These are phyloP conservation scores for Boletus rufocinnamomeus DNA, from an alignment of 768 basidiomycete species.

Conservation along the genomic window DNA sequence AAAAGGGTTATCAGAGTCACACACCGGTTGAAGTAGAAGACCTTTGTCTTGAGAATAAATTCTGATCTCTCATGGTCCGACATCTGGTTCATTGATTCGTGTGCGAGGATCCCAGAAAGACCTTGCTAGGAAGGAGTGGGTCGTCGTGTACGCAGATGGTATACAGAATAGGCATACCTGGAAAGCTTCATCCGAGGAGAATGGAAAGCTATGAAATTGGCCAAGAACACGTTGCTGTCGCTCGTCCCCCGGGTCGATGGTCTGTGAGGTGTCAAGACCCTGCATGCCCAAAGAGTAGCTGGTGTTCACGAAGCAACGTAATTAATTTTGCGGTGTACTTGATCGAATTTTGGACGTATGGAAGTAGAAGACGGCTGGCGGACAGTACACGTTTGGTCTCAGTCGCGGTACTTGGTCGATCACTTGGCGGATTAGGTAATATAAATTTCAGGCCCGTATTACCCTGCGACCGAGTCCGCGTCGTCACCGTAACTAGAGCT, in stretches of 20 bases:
- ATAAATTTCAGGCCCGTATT: neutral
- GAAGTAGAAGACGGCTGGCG: neutral
- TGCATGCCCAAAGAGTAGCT: conserved; percentile 21
- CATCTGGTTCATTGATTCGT: conserved; percentile 38
- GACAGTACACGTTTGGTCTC: neutral
- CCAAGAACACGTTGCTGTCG: conserved; percentile 24
- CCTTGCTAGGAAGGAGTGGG: conserved; percentile 53
- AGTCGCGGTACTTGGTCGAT: conserved; percentile 12
- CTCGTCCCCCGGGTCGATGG: conserved; percentile 17
- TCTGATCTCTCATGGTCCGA: conserved; percentile 46
- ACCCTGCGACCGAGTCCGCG: neutral
- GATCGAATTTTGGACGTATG: neutral
- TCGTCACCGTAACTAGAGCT: conserved; percentile 1
- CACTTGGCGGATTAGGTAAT: conserved; percentile 21
- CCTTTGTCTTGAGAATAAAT: conserved; percentile 51
- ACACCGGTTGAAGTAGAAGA: conserved; percentile 76
- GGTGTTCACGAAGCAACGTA: conserved; percentile 15
- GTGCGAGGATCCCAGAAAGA: conserved; percentile 54
- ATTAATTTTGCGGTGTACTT: conserved; percentile 8
- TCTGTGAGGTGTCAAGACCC: conserved; percentile 13
- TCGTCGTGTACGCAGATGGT: neutral
- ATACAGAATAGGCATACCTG: conserved; percentile 46
- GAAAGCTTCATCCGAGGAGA: conserved; percentile 57
- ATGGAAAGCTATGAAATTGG: conserved; percentile 49
- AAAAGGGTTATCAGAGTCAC: conserved; percentile 14